Base-by-base conservation (phyloP, 495 filamentous ascomycete genomes). In the Neurospora sp. region DNA sequence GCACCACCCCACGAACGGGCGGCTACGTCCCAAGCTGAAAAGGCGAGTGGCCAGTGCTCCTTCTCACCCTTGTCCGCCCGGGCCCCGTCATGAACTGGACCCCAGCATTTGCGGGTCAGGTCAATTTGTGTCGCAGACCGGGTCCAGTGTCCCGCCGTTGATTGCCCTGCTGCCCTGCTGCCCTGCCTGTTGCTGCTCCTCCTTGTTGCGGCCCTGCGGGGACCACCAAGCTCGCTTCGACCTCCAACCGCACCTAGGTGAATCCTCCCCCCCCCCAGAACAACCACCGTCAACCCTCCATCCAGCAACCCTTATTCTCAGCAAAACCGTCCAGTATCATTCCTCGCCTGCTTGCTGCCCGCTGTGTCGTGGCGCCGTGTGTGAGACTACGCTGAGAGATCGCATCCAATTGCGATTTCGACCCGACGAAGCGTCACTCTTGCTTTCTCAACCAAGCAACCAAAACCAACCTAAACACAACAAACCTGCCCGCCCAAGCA, bases 231-330 rank as follows among this genome's bases (percentile, higher is more conserved):
- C 54, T 66, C 27, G 27, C 54, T 66, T 35, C 54, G 54, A 62
- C 27, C 54, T 62, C 54, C 27, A 62, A 54, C 46, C 46, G 46
- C 46, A 54, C 46, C 20, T 54, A 54, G 44, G 44, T 48, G 44
- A 20, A 48, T 48, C 44, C 44, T 20, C 2, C 44, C 44, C 44
- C 2, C 44, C 44, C 44, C 44, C 18, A 54, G 20, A 54, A 62
- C 54, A 35, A 66, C 27, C 14, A 66, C 54, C 54, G 27, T 66
- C 54, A 66, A 66, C 27, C 54, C 27, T 35, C 54, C 54, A 69
- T 72, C 72, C 46, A 72, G 73, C 77, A 76, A 76, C 70, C 74
- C 74, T 59, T 59, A 46, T 72, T 72, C 23, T 46, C 44, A 72
- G 42, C 71, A 59, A 59, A 59, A 38, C 71, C 71, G 35, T 37